These are phyloP conservation scores for Diaporthe capsici DNA, from an alignment of 2,329 filamentous ascomycete genomes.

Conservation along the genomic window DNA sequence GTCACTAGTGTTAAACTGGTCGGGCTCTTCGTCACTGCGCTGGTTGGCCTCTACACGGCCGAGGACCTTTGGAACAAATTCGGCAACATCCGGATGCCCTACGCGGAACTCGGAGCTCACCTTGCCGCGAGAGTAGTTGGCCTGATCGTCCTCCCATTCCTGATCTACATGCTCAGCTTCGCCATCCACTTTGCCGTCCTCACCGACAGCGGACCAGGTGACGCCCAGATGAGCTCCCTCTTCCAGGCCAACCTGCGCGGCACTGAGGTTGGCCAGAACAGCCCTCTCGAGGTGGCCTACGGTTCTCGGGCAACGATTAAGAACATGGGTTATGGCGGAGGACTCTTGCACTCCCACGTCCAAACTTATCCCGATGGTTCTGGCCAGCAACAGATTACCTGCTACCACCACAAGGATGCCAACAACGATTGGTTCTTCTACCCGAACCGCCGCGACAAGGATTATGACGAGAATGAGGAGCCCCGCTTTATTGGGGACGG, in stretches of 20 bases:
- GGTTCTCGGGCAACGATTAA: constrained; percentile 94
- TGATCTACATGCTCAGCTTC: constrained; percentile 97
- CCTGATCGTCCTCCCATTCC: constrained; percentile 87
- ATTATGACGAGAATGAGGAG: constrained; percentile 79
- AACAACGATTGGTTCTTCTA: constrained; percentile 99
- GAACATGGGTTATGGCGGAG: constrained; percentile 99
- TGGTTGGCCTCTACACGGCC: constrained; percentile 94
- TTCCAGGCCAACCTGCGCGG: constrained; percentile 98
- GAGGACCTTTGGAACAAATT: constrained; percentile 99
- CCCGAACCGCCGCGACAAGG: constrained; percentile 84
- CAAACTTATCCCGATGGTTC: constrained; percentile 97
- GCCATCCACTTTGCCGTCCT: constrained; percentile 94
- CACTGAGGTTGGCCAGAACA: constrained; percentile 94
- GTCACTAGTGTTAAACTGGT: constrained; percentile 99
- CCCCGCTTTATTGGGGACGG: constrained; percentile 85
- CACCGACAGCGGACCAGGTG: constrained; percentile 92
- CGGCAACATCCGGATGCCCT: constrained; percentile 90
- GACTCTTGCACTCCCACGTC: constrained; percentile 94
- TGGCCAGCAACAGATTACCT: constrained; percentile 94
- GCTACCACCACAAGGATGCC: constrained; percentile 99
- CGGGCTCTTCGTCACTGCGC: constrained; percentile 92
- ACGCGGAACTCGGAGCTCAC: constrained; percentile 77
- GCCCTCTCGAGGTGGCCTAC: constrained; percentile 90
- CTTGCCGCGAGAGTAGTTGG: constrained; percentile 84
- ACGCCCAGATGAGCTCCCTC: constrained; percentile 99